Conservation (phyloP, 1,284 basidiomycete genomes). For the Ganoderma sp. region DNA sequence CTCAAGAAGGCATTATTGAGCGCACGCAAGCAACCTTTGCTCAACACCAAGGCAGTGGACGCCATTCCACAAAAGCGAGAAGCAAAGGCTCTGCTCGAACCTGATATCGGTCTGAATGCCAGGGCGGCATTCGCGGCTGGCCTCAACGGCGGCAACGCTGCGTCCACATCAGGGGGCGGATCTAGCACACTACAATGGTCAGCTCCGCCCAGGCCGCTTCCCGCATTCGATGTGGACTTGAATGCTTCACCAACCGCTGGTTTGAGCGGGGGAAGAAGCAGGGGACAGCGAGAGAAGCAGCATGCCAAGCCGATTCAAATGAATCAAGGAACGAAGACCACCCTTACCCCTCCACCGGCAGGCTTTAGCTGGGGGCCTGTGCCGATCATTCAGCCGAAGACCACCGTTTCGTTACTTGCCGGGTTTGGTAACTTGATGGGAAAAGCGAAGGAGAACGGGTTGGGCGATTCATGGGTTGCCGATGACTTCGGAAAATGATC, state of each 20-base stretch:
- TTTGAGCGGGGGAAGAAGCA: conserved; percentile 14
- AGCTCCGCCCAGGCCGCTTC: conserved; percentile 5
- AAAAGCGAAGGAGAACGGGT: conserved; percentile 20
- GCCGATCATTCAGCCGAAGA: conserved; percentile 48
- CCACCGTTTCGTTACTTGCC: conserved; percentile 40
- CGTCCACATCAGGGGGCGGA: neutral
- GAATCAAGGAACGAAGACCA: conserved; percentile 42
- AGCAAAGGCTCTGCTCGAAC: conserved; percentile 17
- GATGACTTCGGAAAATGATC: conserved; percentile 32
- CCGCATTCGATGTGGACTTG: conserved; percentile 7
- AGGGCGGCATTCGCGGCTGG: conserved; percentile 28
- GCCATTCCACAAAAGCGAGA: conserved; percentile 46
- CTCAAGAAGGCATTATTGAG: conserved; percentile 72
- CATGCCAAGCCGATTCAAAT: conserved; percentile 51
- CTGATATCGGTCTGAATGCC: conserved; percentile 22
- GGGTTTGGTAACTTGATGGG: conserved; percentile 25
- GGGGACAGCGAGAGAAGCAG: conserved; percentile 37
- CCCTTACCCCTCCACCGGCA: conserved; percentile 44
- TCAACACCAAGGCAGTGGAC: conserved; percentile 60
- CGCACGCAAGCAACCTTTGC: conserved; percentile 64
- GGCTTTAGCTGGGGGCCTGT: conserved; percentile 71
- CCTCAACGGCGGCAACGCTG: conserved; percentile 17
- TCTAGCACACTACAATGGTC: conserved; percentile 16
- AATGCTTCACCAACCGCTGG: conserved; percentile 10
- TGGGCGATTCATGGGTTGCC: conserved; percentile 36